A percentile compares a stretch with the other conserved stretches of the same genome.
Evolutionary conservation across 179 eudicot genomes (phyloP).

Genomic region (Silene coronaria): DNA sequence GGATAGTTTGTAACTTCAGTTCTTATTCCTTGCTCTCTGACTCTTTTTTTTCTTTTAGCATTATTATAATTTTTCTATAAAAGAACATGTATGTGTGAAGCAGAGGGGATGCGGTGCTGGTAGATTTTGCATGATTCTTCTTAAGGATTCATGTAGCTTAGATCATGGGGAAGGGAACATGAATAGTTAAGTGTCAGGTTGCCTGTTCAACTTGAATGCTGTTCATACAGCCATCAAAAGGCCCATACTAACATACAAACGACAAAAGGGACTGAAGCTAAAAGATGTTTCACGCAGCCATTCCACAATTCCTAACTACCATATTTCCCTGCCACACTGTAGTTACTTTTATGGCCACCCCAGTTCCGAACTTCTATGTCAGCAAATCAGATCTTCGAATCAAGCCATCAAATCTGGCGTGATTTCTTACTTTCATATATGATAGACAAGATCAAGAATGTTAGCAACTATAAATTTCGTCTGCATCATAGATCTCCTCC

Average conservation of each 20-base stretch:
- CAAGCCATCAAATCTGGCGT: no score
- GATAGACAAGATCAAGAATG: no score
- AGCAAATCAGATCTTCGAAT: no score
- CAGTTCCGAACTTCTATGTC: no score
- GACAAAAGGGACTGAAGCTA: background rate
- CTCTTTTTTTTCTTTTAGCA: background rate
- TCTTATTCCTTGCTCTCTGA: background rate
- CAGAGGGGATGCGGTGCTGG: background rate
- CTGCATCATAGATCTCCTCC: no score
- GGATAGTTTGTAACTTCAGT: background rate
- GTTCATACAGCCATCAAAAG: background rate
- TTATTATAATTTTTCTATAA: background rate
- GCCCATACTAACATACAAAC: background rate
- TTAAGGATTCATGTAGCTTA: background rate
- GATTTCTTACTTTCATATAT: no score
- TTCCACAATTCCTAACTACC: background rate
- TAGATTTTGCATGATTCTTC: background rate
- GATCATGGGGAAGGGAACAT: background rate
- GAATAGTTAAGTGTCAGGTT: background rate
- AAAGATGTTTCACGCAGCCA: background rate
- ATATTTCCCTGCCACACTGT: no score
- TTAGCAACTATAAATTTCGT: no score
- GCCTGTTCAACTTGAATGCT: background rate
- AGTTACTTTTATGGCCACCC: no score
- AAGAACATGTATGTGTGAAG: background rate